These are phyloP conservation scores for Globisporangium abappressorium DNA, from an alignment of 352 stramenopile species.

Conservation along the genomic window DNA sequence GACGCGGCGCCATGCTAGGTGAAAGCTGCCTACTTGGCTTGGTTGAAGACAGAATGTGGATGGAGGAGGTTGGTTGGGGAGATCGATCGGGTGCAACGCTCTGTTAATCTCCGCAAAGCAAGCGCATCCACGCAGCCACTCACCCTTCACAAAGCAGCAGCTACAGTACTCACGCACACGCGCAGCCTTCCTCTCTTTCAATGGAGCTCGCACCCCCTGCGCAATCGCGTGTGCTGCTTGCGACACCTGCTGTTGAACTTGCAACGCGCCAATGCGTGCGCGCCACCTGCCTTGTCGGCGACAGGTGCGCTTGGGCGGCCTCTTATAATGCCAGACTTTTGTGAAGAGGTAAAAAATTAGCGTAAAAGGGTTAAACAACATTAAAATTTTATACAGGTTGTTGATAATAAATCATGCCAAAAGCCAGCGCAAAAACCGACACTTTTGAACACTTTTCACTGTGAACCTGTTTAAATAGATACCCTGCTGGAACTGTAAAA, in stretches of 20 bases:
- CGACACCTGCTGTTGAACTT: slow-evolving; percentile 16
- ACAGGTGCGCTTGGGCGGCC: neutral
- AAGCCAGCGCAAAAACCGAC: neutral
- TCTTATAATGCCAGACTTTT: neutral
- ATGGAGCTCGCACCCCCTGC: neutral
- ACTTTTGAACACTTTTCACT: neutral
- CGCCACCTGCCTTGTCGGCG: slow-evolving; percentile 10
- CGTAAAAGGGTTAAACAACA: neutral
- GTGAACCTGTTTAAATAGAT: neutral
- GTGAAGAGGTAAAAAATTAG: neutral
- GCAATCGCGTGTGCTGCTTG: neutral
- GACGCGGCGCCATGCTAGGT: neutral
- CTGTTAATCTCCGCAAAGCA: slow-evolving; percentile 7
- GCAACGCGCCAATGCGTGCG: slow-evolving; percentile 7
- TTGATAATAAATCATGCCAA: neutral
- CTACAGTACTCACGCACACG: neutral
- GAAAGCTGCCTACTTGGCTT: neutral
- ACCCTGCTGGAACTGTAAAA: neutral
- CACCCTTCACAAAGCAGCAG: neutral
- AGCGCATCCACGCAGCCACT: slow-evolving; percentile 4
- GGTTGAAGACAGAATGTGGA: slow-evolving; percentile 5
- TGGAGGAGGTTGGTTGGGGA: neutral
- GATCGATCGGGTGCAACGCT: neutral
- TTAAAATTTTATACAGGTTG: neutral
- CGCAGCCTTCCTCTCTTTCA: neutral